Evolutionary conservation across 1,284 basidiomycete genomes (phyloP), one percentile per base, ranked within the genome.

Genomic region (Cystobasidium pallidum): DNA sequence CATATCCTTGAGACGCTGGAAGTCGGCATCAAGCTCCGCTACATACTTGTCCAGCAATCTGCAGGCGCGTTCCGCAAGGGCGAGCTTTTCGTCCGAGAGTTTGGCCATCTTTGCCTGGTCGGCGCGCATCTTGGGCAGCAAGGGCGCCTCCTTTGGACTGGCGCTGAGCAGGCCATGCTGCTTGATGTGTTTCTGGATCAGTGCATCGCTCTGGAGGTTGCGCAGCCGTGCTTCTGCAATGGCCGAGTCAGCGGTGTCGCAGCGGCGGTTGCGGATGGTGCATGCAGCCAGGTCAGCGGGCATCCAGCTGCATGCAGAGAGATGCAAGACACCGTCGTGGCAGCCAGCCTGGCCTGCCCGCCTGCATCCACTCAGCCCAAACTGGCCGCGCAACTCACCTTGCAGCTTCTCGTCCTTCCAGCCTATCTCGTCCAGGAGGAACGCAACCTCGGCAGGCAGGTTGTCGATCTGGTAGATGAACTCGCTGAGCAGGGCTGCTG

Each of bases 391-490:
- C 70, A 6, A 73, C 76, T 24, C 43, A 71, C 78, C 77, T 49
- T 74, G 74, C 10, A 75, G 70, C 36, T 74, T 62, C 3, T 72
- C 74, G 41, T 79, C 78, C 72, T 78, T 79, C 74, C 77, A 74
- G 17, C 51, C 73, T 47, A 78, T 78, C 64, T 77, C 78, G 41
- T 76, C 74, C 28, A 79, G 75, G 66, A 79, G 76, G 75, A 77
- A 77, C 34, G 74, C 75, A 6, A 78, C 77, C 55, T 79, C 78
- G 52, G 71, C 70, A 4, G 78, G 78, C 26, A 79, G 66, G 70
- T 79, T 79, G 74, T 79, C 78, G 67, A 79, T 75, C 26, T 75
- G 76, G 32, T 65, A 70, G 58, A 79, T 75, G 70, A 79, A 78
- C 71, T 79, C 78, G 67, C 73, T 72, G 24, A 79, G 73, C 34